A percentile compares a stretch with the other conserved stretches of the same genome.
These are phyloP conservation scores for Apiosordaria backusii DNA, from an alignment of 495 filamentous ascomycete species.

Conservation along the genomic window DNA sequence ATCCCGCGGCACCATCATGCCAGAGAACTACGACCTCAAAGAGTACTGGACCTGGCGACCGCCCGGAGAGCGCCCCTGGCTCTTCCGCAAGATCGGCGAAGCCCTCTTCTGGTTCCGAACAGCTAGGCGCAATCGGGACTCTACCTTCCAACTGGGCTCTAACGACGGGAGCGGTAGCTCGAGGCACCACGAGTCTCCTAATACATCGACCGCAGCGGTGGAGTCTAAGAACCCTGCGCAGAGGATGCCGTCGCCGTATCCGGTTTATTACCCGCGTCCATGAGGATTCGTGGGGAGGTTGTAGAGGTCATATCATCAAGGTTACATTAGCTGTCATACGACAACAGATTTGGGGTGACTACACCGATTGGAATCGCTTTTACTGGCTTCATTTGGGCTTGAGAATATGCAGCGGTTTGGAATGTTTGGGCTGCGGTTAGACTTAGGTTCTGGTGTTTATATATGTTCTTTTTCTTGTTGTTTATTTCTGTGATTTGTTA, in stretches of 20 bases:
- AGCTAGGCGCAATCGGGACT: constrained; percentile 4
- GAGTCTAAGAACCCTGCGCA: neutral
- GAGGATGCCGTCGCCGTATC: neutral
- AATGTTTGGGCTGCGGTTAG: neutral
- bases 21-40: constrained; percentile 67
- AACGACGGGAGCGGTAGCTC: constrained; percentile 10
- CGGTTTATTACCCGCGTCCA: neutral
- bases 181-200: neutral
- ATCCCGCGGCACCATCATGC: constrained; percentile 59
- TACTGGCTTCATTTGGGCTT: neutral
- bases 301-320: neutral
- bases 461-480: neutral
- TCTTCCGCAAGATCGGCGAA: constrained; percentile 24
- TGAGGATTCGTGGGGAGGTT: neutral
- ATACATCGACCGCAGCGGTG: neutral
- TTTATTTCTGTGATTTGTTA: neutral
- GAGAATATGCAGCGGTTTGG: neutral
- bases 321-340: neutral
- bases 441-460: neutral
- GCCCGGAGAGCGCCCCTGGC: constrained; percentile 33
- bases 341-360: neutral
- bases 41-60: constrained; percentile 70
- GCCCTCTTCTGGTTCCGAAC: constrained; percentile 19
- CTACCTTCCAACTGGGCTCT: constrained; percentile 13
- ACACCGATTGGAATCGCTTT: neutral